These are phyloP conservation scores for Xylaria sp. DNA, from an alignment of 2,329 filamentous ascomycete species.

Conservation along the genomic window DNA sequence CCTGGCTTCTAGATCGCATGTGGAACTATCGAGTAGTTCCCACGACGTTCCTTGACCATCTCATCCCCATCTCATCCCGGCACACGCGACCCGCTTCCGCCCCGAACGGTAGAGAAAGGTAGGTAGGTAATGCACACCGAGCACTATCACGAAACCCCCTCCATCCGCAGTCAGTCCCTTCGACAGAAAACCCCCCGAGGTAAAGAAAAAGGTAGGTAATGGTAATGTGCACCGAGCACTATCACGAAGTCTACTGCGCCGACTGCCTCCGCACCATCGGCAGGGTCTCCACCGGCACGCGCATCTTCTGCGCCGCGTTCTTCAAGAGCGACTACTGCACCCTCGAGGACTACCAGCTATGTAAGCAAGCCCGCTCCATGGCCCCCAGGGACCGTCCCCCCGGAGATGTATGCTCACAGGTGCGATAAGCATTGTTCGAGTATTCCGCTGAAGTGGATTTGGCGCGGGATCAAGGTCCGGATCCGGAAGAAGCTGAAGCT, in stretches of 20 bases:
- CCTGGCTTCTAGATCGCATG: no score
- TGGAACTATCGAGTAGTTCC: no score
- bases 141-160: no score
- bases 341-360: slow-evolving; percentile 4
- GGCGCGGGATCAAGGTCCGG: background rate
- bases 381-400: background rate
- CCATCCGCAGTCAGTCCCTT: no score
- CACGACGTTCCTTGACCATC: no score
- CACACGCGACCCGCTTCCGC: no score
- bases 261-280: slow-evolving; percentile 1
- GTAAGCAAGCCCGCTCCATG: background rate
- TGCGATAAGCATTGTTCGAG: background rate
- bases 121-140: no score
- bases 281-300: background rate
- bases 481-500: background rate
- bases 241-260: slow-evolving; percentile 13
- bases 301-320: background rate
- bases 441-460: background rate
- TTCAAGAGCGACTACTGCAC: background rate
- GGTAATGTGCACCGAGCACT: slow-evolving; percentile 11
- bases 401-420: background rate
- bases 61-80: no score
- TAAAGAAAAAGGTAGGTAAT: background rate
- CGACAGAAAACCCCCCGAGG: background rate
- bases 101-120: no score